Conservation (phyloP, 495 filamentous ascomycete species). For the Tuber melanosporum region DNA sequence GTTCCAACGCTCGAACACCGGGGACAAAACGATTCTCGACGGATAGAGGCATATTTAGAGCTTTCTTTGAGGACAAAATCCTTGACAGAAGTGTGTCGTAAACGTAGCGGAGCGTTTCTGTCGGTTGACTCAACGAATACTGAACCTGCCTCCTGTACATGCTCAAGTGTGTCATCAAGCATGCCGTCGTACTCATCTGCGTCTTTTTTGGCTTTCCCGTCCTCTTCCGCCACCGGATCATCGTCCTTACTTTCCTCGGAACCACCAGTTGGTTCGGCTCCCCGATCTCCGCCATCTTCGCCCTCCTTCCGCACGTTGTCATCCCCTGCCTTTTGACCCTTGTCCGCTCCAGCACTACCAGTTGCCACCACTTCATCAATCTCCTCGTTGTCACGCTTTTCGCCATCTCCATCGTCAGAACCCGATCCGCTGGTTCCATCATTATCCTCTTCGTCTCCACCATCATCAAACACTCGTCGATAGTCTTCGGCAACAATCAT, state of each 20-base stretch:
- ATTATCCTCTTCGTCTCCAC: conserved; percentile 21
- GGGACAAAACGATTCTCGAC: conserved; percentile 5
- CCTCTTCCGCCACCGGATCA: not conserved
- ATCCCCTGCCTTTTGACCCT: not conserved
- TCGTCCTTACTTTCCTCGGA: not conserved
- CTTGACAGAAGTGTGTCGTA: conserved; percentile 20
- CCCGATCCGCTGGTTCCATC: too few relatives aligned
- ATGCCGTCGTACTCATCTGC: conserved; percentile 3
- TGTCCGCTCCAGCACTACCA: too few relatives aligned
- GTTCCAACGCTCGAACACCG: not conserved
- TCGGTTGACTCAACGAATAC: conserved; percentile 15
- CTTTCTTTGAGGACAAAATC: conserved; percentile 16
- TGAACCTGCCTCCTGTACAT: conserved; percentile 15
- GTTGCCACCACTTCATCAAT: not conserved
- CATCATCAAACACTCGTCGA: conserved; percentile 38
- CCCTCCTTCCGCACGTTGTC: not conserved
- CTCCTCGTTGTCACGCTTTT: conserved; percentile 7
- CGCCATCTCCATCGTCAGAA: not conserved
- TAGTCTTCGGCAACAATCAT: conserved; percentile 21
- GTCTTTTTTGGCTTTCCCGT: not conserved
- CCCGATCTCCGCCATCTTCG: not conserved
- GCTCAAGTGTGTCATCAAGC: conserved; percentile 13
- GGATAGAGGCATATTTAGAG: not conserved
- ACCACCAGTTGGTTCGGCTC: not conserved
- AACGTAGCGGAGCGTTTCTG: conserved; percentile 7